A percentile compares a stretch with the other conserved stretches of the same genome.
Conservation (phyloP, 495 filamentous ascomycete species). For the Xylona heveae region DNA sequence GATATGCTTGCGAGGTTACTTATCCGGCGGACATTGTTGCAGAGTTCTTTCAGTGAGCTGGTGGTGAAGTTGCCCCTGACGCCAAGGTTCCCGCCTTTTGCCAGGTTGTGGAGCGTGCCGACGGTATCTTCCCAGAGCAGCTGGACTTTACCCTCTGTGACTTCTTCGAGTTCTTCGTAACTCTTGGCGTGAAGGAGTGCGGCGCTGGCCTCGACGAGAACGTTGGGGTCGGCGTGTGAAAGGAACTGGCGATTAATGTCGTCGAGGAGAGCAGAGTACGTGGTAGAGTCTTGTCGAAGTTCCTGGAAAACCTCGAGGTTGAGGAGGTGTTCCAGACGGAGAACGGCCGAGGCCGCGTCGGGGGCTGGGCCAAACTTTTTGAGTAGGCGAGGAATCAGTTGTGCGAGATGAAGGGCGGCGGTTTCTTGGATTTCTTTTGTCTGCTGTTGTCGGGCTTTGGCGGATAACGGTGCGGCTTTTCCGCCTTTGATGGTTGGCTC, state of each 20-base stretch:
- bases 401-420: constrained; percentile 49
- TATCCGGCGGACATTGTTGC: constrained; percentile 64
- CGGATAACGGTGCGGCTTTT: too few relatives aligned
- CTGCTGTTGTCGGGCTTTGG: constrained; percentile 38
- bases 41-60: constrained; percentile 41
- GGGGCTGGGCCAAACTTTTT: constrained; percentile 86
- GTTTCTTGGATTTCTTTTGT: constrained; percentile 46
- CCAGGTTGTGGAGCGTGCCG: constrained; percentile 42
- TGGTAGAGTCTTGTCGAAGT: constrained; percentile 63
- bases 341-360: constrained; percentile 59
- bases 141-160: constrained; percentile 56
- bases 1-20: constrained; percentile 64
- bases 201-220: constrained; percentile 64
- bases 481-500: constrained; percentile 28
- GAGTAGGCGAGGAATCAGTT: constrained; percentile 61
- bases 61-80: constrained; percentile 36
- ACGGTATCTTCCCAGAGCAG: constrained; percentile 71
- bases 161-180: constrained; percentile 71
- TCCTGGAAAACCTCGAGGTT: constrained; percentile 80
- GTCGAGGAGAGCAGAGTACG: constrained; percentile 63
- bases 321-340: constrained; percentile 71
- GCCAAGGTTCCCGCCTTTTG: constrained; percentile 41
- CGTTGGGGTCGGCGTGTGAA: constrained; percentile 64
- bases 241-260: constrained; percentile 90
- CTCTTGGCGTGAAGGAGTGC: constrained; percentile 69